Conservation (phyloP, 1,284 basidiomycete species). For the Sanghuangporus sanghuang region DNA sequence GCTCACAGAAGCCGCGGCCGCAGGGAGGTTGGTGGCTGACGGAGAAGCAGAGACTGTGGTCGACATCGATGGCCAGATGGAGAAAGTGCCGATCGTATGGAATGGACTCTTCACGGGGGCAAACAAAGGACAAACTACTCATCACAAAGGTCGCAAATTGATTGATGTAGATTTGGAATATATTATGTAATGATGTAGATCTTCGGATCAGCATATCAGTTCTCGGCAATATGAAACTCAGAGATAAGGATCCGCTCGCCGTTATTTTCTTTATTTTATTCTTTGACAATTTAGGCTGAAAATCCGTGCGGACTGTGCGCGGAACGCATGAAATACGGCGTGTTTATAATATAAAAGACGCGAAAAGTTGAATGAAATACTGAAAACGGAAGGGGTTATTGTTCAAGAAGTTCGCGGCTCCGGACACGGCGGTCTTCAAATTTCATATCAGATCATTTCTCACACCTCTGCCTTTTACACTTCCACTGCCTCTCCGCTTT, state of each 20-base stretch:
- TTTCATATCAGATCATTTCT: background rate
- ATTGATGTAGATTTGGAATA: background rate
- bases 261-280: background rate
- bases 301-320: no score
- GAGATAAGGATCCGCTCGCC: background rate
- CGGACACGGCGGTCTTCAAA: background rate
- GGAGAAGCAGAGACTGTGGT: conserved; percentile 26
- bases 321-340: no score
- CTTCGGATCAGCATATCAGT: background rate
- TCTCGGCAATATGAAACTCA: background rate
- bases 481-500: background rate
- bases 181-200: background rate
- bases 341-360: background rate
- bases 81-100: conserved; percentile 29
- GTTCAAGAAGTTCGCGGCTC: background rate
- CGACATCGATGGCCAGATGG: conserved; percentile 23
- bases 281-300: background rate
- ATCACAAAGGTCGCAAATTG: conserved; percentile 25
- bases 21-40: conserved; percentile 9
- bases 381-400: background rate
- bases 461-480: conserved; percentile 8
- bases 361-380: background rate
- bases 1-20: background rate
- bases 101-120: conserved; percentile 26
- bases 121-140: conserved; percentile 30